A percentile compares a stretch with the other conserved stretches of the same genome.
Evolutionary conservation across 2,329 filamentous ascomycete genomes (phyloP).

Genomic region (Fusarium duplospermum): DNA sequence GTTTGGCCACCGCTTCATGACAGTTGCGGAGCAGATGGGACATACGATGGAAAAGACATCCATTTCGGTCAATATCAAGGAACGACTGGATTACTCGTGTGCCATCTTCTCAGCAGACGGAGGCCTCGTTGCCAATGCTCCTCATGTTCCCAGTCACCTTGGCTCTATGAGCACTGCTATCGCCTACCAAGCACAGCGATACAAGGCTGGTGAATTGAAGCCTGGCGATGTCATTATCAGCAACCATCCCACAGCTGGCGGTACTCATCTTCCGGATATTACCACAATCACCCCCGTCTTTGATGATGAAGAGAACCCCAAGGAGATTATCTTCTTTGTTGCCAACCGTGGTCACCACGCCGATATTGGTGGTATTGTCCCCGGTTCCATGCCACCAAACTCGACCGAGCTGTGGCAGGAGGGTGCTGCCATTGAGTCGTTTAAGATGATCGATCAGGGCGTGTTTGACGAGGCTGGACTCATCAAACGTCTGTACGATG

Average conservation of each 20-base stretch:
- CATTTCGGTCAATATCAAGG: constrained; percentile 82
- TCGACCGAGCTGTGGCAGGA: constrained; percentile 70
- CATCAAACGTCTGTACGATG: constrained; percentile 68
- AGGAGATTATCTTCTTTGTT: constrained; percentile 49
- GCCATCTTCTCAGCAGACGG: constrained; percentile 78
- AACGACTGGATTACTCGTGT: constrained; percentile 82
- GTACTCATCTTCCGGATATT: constrained; percentile 44
- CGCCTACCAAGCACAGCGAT: constrained; percentile 33
- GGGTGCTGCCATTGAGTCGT: constrained; percentile 65
- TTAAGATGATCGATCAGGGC: constrained; percentile 45
- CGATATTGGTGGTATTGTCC: constrained; percentile 69
- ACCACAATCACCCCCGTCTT: constrained; percentile 46
- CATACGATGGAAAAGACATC: constrained; percentile 80
- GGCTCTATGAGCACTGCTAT: constrained; percentile 40
- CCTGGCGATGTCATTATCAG: constrained; percentile 38
- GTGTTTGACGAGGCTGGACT: constrained; percentile 57
- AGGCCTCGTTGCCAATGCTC: constrained; percentile 33
- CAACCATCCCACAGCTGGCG: constrained; percentile 43
- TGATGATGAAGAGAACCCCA: constrained; percentile 42
- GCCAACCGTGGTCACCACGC: constrained; percentile 50
- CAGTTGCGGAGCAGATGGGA: constrained; percentile 85
- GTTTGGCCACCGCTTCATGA: constrained; percentile 84
- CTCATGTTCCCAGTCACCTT: constrained; percentile 36
- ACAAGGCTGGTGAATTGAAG: constrained; percentile 35
- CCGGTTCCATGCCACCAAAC: constrained; percentile 80